These are phyloP conservation scores for Kwoniella dejecticola DNA, from an alignment of 768 basidiomycete genomes.

Conservation along the genomic window DNA sequence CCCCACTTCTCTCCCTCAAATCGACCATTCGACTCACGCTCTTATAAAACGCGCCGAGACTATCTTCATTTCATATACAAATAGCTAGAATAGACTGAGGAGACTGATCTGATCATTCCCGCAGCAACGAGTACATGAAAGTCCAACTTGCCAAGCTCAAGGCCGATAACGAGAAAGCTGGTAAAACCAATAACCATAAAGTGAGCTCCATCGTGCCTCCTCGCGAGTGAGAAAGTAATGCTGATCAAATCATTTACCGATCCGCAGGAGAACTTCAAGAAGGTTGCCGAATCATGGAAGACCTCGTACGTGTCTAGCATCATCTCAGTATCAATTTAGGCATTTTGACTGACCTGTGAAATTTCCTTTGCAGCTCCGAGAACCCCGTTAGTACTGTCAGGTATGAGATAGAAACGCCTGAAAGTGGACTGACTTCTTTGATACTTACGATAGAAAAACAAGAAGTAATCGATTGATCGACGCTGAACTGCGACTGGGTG, in stretches of 20 bases:
- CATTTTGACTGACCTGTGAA: conserved; percentile 10
- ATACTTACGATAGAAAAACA: conserved; percentile 36
- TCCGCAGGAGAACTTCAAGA: conserved; percentile 49
- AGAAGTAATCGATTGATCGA: conserved; percentile 32
- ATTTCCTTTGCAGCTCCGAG: conserved; percentile 32
- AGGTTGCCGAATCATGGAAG: conserved; percentile 45
- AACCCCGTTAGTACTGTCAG: conserved; percentile 50
- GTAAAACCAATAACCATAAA: conserved; percentile 47
- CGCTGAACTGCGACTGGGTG: neutral
- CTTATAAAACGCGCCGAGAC: too few relatives aligned
- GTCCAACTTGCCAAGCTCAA: conserved; percentile 53
- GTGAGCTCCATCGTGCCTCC: conserved; percentile 17
- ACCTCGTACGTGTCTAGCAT: conserved; percentile 39
- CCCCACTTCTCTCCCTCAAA: conserved; percentile 10
- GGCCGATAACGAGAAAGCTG: conserved; percentile 48
- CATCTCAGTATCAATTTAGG: neutral
- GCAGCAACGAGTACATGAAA: conserved; percentile 53
- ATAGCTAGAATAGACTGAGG: too few relatives aligned
- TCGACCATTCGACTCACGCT: too few relatives aligned
- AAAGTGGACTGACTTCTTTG: neutral
- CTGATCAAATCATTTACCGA: neutral
- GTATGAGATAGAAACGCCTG: too few relatives aligned
- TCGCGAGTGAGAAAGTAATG: neutral
- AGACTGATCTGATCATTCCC: neutral
- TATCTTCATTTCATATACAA: too few relatives aligned